Conservation (phyloP, 2,329 filamentous ascomycete species). For the Alternaria dauci region DNA sequence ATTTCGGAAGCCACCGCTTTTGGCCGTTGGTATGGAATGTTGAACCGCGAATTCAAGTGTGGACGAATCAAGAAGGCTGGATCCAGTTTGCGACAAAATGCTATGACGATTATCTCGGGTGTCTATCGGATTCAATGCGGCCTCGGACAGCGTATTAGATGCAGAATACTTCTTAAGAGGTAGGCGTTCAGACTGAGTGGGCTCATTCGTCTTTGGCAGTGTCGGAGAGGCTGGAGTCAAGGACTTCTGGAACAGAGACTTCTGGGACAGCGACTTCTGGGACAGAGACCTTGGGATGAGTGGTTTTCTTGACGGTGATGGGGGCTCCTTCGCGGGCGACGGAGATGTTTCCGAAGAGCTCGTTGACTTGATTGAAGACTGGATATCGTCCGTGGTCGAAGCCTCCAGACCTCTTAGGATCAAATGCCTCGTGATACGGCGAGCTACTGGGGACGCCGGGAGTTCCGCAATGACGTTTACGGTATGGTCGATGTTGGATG, state of each 20-base stretch:
- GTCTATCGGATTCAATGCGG: constrained; percentile 2
- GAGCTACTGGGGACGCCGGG: constrained; percentile 44
- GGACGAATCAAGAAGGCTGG: constrained; percentile 42
- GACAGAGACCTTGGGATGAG: not conserved
- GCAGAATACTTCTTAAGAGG: not conserved
- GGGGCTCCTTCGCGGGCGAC: not conserved
- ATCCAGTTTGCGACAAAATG: constrained; percentile 36
- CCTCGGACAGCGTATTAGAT: not conserved
- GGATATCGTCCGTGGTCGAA: constrained; percentile 38
- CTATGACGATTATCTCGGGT: constrained; percentile 26
- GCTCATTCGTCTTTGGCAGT: constrained; percentile 1
- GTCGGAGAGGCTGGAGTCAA: not conserved
- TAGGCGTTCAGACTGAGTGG: constrained; percentile 1
- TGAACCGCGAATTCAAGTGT: constrained; percentile 42
- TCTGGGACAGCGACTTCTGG: not conserved
- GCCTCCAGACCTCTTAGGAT: constrained; percentile 39
- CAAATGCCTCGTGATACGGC: constrained; percentile 45
- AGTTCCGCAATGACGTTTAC: constrained; percentile 31
- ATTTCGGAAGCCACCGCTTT: constrained; percentile 19
- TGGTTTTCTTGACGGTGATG: not conserved
- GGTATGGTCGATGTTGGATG: constrained; percentile 6
- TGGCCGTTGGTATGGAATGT: constrained; percentile 42
- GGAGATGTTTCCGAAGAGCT: not conserved
- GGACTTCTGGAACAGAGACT: not conserved
- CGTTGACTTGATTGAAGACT: constrained; percentile 17